phyloP scores from a whole-genome alignment of 164 flowering plant species.

The Houttuynia cordata region DNA sequence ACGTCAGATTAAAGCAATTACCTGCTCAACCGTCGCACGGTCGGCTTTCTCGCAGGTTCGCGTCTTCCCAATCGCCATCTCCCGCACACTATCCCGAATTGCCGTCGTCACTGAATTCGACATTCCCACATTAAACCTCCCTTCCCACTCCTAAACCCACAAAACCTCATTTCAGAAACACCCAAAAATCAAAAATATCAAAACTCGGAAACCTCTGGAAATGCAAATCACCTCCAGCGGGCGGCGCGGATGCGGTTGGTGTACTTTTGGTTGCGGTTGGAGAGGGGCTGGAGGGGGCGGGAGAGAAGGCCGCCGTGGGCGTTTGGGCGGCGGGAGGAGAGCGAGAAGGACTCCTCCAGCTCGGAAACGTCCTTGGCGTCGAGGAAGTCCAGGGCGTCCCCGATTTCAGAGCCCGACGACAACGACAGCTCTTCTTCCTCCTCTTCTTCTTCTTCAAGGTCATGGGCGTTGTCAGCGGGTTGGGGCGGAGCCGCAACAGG shows the following conservation, averaged over 20 bases:
- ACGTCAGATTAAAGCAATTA: too few relatives aligned
- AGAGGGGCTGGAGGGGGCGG: slow-evolving; percentile 75
- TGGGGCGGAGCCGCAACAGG: background rate
- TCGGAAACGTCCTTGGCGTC: slow-evolving; percentile 51
- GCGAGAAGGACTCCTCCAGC: slow-evolving; percentile 31
- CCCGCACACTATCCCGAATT: slow-evolving; percentile 80
- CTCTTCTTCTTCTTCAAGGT: too few relatives aligned
- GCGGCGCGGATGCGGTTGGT: slow-evolving; percentile 62
- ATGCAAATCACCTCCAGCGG: slow-evolving; percentile 48
- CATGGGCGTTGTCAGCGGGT: slow-evolving; percentile 5
- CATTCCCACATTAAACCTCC: slow-evolving; percentile 70
- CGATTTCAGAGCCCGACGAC: slow-evolving; percentile 77
- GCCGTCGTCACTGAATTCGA: slow-evolving; percentile 92
- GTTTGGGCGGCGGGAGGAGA: slow-evolving; percentile 69
- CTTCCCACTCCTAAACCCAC: slow-evolving; percentile 90
- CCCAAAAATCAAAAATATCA: background rate
- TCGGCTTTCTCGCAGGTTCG: slow-evolving; percentile 82
- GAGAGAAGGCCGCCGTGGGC: slow-evolving; percentile 80
- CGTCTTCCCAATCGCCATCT: slow-evolving; percentile 77
- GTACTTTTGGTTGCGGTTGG: slow-evolving; percentile 71
- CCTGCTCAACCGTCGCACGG: slow-evolving; percentile 98
- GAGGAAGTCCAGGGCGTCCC: slow-evolving; percentile 78
- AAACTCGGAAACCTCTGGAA: background rate
- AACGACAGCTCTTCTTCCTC: slow-evolving; percentile 40
- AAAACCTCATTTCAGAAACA: background rate